Evolutionary conservation across 2,329 filamentous ascomycete species (phyloP), one percentile per base, ranked within the genome.

Genomic region (Ophiocordyceps polyrhachis-furcata): DNA sequence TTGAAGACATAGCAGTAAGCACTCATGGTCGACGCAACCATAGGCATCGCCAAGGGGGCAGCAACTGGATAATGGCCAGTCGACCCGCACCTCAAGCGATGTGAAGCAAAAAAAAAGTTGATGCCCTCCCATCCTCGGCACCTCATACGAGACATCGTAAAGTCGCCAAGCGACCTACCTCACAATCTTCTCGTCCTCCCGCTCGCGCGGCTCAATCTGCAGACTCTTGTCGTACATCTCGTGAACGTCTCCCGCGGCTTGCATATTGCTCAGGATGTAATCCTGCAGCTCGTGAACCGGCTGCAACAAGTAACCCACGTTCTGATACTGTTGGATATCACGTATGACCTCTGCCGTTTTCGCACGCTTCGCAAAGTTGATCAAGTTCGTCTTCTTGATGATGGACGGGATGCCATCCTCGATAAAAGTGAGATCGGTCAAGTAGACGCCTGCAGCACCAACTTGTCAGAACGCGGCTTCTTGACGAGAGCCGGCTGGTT

Each of bases 151-250:
- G n/a, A 50, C 25, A 28, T 11, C 9, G 28, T 53, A 53, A 46
- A 54, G 48, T 49, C 49, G 52, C 47, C 55, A 52, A 51, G 55
- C 44, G 51, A 71, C 76, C 57, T 79, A 93, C 88, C 91, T 93
- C 60, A 94, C 89, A 71, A 98, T 96, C 73, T 96, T 96, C 68
- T 98, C 91, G 59, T 98, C 91, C 68, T 98, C 91, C 56, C 91
- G 76, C 68, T 98, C 91, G 56, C 91, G 76, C 50, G 91, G 91
- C 62, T 98, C 91, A 48, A 98, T 80, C 56, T 81, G 74, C 65
- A 98, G 69, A 66, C 87, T 94, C 71, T 88, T 88, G 63, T 96
- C 88, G 68, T 96, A 98, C 91, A 96, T 96, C 69, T 96, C 89
- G 62, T 96, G 88, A 50, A 98, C 91, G 61, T 96, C 89, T 44